These are phyloP conservation scores for Mortierella sp. DNA, from an alignment of 371 early-diverging fungal genomes.

Conservation along the genomic window DNA sequence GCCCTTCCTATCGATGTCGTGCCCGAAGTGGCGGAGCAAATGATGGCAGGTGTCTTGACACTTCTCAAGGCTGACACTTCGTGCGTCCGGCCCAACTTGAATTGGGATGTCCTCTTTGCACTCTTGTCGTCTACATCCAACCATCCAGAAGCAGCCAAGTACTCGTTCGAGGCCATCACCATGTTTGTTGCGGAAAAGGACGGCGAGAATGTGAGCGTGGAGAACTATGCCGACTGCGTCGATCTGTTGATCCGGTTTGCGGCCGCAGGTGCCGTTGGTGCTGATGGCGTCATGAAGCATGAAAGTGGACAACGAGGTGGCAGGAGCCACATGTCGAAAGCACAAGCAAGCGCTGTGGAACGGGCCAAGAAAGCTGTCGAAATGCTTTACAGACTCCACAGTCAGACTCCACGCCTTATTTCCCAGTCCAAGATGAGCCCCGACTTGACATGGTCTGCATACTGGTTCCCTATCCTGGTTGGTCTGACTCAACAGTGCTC, in stretches of 20 bases:
- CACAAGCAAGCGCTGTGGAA: conserved; percentile 61
- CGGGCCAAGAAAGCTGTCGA: conserved; percentile 72
- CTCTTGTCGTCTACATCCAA: conserved; percentile 63
- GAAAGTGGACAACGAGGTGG: conserved; percentile 45
- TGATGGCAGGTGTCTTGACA: conserved; percentile 83
- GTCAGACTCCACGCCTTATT: conserved; percentile 65
- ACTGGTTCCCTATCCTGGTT: conserved; percentile 78
- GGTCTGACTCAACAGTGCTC: conserved; percentile 74
- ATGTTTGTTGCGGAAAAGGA: conserved; percentile 61
- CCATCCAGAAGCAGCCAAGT: conserved; percentile 67
- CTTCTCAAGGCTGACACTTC: conserved; percentile 65
- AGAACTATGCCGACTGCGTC: conserved; percentile 76
- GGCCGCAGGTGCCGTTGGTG: conserved; percentile 58
- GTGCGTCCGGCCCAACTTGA: conserved; percentile 50
- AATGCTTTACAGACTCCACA: conserved; percentile 65
- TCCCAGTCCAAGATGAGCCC: conserved; percentile 56
- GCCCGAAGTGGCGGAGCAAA: conserved; percentile 77
- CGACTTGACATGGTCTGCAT: conserved; percentile 69
- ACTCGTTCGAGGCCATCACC: conserved; percentile 66
- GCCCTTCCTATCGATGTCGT: conserved; percentile 74
- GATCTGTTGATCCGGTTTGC: conserved; percentile 68
- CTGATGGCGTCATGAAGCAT: conserved; percentile 46
- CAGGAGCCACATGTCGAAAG: conserved; percentile 46
- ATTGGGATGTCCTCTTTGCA: conserved; percentile 63
- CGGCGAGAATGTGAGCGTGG: conserved; percentile 55